A percentile compares a stretch with the other conserved stretches of the same genome.
Conservation (phyloP, 352 stramenopile genomes). For the Phytopythium litorale region DNA sequence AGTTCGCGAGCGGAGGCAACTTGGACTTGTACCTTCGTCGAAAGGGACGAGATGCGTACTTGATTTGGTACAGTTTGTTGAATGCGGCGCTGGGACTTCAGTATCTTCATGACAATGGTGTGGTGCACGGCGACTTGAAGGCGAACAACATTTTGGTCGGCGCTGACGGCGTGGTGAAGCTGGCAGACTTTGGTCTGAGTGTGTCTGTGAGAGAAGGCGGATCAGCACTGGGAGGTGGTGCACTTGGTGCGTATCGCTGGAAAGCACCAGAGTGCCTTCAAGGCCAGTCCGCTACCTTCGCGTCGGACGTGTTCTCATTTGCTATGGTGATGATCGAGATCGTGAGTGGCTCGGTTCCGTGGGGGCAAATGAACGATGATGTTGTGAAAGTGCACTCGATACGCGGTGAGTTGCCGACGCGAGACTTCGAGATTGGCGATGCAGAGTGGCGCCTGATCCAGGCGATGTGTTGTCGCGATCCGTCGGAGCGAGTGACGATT, state of each 20-base stretch:
- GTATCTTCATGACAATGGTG: too few species aligned
- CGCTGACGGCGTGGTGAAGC: conserved; percentile 21
- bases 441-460: conserved; percentile 3
- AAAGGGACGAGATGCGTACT: background rate
- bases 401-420: background rate
- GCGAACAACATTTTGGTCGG: conserved; percentile 22
- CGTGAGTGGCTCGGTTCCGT: conserved; percentile 1
- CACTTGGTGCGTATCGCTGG: conserved; percentile 24
- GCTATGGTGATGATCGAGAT: conserved; percentile 7
- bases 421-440: background rate
- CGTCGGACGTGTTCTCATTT: conserved; percentile 4
- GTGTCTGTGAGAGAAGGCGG: conserved; percentile 1
- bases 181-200: conserved; percentile 31
- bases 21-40: conserved; percentile 18
- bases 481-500: conserved; percentile 1
- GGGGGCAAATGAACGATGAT: background rate
- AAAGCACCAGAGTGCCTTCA: conserved; percentile 25
- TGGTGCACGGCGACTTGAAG: too few species aligned
- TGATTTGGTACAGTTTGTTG: conserved; percentile 19
- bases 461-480: background rate
- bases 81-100: conserved; percentile 22
- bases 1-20: conserved; percentile 19
- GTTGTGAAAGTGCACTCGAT: background rate
- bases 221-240: background rate
- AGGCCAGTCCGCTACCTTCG: background rate